Evolutionary conservation across 768 basidiomycete species (phyloP), one percentile per base, ranked within the genome.

Genomic region (Xerocomellus intermedius): DNA sequence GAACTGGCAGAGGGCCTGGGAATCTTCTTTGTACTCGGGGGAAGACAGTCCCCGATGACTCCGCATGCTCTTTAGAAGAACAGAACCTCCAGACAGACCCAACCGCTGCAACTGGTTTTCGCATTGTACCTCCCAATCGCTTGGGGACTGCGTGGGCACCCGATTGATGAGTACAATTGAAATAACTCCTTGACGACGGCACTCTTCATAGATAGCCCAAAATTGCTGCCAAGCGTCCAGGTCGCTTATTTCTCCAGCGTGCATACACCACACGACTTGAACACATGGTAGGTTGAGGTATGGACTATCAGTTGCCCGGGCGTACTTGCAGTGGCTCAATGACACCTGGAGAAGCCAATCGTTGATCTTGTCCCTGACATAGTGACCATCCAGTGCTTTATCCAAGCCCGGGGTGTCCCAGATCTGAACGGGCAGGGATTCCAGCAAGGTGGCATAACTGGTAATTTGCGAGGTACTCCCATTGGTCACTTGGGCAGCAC

Each of bases 341-440:
- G 37, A 38, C 13, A 49, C 19, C n/a, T 28, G 37, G 2, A 16
- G 17, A 21, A 30, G 37, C 48, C 37, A 49, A 4, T 16, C n/a
- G 5, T 48, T 28, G 36, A 37, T 26, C 10, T 28, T 28, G 2
- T 19, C 12, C 13, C 8, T 7, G 5, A 49, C 1, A 21, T 30
- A 3, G 12, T 16, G 33, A 7, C 17, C 2, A 5, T 48, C 46
- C 6, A 24, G n/a, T 30, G 26, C 8, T 9, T 19, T 10, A 12
- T 39, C 48, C 13, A 49, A 39, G 24, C 48, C 48, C 1, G 36
- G 48, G 17, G 50, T 52, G 19, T 52, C 50, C 50, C 50, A 52
- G n/a, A 44, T 14, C 41, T 51, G 50, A 33, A 33, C 10, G 5
- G 17, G 50, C 7, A 26, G 8, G 12, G 32, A 13, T 1, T 13